These are phyloP conservation scores for Arthrinium phaeospermum DNA, from an alignment of 2,329 filamentous ascomycete genomes.

Conservation along the genomic window DNA sequence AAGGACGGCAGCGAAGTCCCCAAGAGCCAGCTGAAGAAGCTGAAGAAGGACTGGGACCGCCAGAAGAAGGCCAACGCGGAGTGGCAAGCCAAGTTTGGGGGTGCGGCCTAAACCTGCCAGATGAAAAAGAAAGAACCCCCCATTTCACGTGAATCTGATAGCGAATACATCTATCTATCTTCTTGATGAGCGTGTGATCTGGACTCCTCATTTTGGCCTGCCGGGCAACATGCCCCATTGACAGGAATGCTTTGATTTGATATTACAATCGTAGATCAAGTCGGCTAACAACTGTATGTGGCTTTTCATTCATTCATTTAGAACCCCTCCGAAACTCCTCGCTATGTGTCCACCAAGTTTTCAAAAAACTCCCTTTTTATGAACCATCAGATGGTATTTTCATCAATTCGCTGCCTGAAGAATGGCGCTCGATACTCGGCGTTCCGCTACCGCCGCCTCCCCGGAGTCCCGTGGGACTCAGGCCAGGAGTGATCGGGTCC, in stretches of 20 bases:
- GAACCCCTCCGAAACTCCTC: background rate
- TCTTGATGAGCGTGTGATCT: background rate
- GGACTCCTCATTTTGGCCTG: background rate
- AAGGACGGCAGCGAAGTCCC: constrained; percentile 79
- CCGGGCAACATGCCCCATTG: background rate
- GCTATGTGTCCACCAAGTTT: background rate
- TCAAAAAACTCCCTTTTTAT: background rate
- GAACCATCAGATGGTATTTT: background rate
- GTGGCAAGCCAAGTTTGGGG: constrained; percentile 47
- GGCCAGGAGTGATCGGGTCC: background rate
- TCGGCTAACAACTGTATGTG: background rate
- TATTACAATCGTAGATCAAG: background rate
- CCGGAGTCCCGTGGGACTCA: background rate
- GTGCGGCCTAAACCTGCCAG: background rate
- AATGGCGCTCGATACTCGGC: background rate
- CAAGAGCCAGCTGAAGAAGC: constrained; percentile 80
- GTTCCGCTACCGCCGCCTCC: background rate
- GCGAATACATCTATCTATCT: background rate
- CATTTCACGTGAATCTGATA: constrained; percentile 4
- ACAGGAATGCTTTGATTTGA: background rate
- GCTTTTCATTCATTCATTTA: background rate
- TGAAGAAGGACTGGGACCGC: constrained; percentile 87
- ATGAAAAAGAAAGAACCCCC: background rate
- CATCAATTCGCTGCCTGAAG: background rate
- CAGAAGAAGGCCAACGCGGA: constrained; percentile 87